Percentiles rank a stretch among this genome's conserved stretches.
These are phyloP conservation scores for Pholiota adiposa DNA, from an alignment of 1,284 basidiomycete genomes.

Conservation along the genomic window DNA sequence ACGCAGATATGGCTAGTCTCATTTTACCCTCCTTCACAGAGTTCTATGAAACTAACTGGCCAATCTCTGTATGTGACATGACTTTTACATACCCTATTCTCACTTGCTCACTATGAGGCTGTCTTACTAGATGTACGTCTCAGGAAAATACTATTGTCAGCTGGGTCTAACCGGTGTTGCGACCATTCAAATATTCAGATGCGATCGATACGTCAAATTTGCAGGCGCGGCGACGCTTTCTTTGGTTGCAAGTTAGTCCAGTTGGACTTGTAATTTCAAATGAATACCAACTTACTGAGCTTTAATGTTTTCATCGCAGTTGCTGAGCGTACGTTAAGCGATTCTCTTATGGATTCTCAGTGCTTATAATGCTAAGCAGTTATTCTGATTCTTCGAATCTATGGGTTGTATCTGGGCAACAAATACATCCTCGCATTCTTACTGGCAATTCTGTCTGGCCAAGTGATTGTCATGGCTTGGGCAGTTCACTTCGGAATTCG, in stretches of 20 bases:
- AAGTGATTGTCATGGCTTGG: conserved; percentile 23
- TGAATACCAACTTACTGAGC: background rate
- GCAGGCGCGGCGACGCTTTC: conserved; percentile 27
- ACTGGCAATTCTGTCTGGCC: conserved; percentile 7
- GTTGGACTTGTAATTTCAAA: background rate
- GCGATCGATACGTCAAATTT: conserved; percentile 29
- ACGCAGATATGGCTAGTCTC: background rate
- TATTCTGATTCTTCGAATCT: conserved; percentile 26
- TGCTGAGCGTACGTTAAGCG: conserved; percentile 11
- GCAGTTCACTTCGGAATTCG: conserved; percentile 22
- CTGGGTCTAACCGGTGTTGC: background rate
- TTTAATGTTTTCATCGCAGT: too few relatives aligned
- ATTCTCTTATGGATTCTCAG: too few relatives aligned
- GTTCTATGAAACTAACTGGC: conserved; percentile 28
- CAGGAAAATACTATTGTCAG: too few relatives aligned
- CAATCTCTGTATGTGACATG: conserved; percentile 17
- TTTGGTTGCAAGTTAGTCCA: conserved; percentile 18
- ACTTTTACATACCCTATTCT: background rate
- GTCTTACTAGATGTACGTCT: background rate
- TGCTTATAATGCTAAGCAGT: conserved; percentile 9
- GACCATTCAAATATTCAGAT: conserved; percentile 20
- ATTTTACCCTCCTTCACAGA: background rate
- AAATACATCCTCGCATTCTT: conserved; percentile 18
- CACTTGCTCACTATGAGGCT: background rate
- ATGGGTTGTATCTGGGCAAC: conserved; percentile 23